Conservation (phyloP, 352 stramenopile genomes). For the Globisporangium recalcitrans region DNA sequence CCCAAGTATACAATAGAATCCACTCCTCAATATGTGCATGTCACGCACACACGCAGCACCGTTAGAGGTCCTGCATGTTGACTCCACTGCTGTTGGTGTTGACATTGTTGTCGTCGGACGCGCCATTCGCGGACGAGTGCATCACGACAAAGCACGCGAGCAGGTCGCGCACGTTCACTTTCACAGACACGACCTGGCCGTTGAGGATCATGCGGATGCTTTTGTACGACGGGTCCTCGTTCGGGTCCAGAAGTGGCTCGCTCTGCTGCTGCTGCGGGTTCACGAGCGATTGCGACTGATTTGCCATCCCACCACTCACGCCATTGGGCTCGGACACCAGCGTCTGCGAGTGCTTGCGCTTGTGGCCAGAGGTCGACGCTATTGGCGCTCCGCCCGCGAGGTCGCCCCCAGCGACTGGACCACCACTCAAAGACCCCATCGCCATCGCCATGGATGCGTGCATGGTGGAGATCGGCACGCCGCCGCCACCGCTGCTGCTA, state of each 20-base stretch:
- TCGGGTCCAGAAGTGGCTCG: neutral
- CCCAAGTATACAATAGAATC: conserved; percentile 21
- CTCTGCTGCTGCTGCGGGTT: neutral
- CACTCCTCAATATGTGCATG: neutral
- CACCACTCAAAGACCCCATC: neutral
- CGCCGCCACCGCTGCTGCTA: neutral
- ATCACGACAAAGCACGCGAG: conserved; percentile 34
- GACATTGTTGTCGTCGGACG: neutral
- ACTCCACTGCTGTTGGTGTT: conserved; percentile 9
- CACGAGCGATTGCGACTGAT: neutral
- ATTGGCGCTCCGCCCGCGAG: neutral
- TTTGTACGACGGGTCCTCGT: conserved; percentile 38
- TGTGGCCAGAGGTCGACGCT: neutral
- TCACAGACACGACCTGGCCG: conserved; percentile 53
- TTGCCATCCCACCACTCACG: neutral
- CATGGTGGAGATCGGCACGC: neutral
- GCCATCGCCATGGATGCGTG: neutral
- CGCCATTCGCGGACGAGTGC: conserved; percentile 14
- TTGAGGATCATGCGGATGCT: conserved; percentile 73
- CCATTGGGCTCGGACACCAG: neutral
- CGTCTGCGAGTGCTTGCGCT: conserved; percentile 8
- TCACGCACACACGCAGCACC: neutral
- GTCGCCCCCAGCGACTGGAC: neutral
- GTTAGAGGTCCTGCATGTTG: conserved; percentile 2
- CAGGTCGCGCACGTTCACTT: conserved; percentile 68